A percentile compares a stretch with the other conserved stretches of the same genome.
These are phyloP conservation scores for Jatropha multifida DNA, from an alignment of 441 rosid species.

Conservation along the genomic window DNA sequence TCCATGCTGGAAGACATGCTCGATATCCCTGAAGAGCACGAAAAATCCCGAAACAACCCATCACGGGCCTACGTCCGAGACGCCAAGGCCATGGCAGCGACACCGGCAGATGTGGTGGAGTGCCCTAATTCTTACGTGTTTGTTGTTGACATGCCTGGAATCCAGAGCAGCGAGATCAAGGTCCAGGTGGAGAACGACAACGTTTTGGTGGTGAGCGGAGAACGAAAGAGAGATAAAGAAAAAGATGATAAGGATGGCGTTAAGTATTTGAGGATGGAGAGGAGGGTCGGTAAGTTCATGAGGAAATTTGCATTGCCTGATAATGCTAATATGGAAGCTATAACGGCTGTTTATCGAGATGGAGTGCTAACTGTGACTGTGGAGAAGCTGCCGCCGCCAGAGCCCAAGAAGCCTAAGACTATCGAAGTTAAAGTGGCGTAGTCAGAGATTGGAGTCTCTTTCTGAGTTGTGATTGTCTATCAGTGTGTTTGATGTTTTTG, in stretches of 20 bases:
- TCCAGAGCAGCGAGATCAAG: constrained; percentile 48
- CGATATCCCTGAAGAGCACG: neutral
- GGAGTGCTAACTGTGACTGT: constrained; percentile 78
- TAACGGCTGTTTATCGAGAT: constrained; percentile 67
- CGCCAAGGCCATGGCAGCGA: constrained; percentile 60
- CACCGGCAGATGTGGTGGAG: constrained; percentile 61
- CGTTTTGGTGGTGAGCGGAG: constrained; percentile 48
- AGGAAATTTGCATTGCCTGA: constrained; percentile 80
- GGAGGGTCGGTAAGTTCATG: constrained; percentile 80
- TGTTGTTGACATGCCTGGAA: constrained; percentile 62
- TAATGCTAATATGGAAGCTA: constrained; percentile 61
- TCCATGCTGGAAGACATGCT: neutral
- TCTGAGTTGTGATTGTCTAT: too few relatives aligned
- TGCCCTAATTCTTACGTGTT: constrained; percentile 46
- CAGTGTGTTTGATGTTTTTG: too few relatives aligned
- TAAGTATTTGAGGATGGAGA: constrained; percentile 81
- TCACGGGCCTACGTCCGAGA: constrained; percentile 46
- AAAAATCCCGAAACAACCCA: constrained; percentile 36
- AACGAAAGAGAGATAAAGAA: constrained; percentile 46
- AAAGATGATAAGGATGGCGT: constrained; percentile 55
- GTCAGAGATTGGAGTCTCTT: neutral
- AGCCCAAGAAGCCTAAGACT: constrained; percentile 76
- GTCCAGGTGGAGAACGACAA: constrained; percentile 62
- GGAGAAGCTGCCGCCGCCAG: constrained; percentile 78
- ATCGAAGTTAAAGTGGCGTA: constrained; percentile 72